A percentile compares a stretch with the other conserved stretches of the same genome.
These are phyloP conservation scores for Trichocomaceae sp. DNA, from an alignment of 2,329 filamentous ascomycete genomes.

Conservation along the genomic window DNA sequence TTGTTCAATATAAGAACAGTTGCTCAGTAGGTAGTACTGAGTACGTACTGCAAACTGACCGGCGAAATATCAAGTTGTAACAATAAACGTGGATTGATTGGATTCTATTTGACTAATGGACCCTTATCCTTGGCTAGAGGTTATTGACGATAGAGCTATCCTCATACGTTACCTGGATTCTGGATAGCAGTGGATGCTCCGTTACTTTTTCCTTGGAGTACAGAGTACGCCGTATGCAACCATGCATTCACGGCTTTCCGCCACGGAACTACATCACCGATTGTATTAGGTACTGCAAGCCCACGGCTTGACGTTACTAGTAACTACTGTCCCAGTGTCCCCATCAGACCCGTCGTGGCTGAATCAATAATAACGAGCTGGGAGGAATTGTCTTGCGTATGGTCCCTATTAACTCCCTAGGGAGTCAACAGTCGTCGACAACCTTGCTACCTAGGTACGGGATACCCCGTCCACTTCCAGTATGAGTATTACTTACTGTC, in stretches of 20 bases:
- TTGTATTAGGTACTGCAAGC: neutral
- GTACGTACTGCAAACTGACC: neutral
- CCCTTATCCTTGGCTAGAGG: slow-evolving; percentile 5
- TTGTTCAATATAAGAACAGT: neutral
- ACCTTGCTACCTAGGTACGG: neutral
- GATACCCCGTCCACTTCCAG: neutral
- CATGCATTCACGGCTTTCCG: neutral
- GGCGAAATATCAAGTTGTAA: slow-evolving; percentile 6
- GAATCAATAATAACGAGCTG: neutral
- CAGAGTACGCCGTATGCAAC: neutral
- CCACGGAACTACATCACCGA: neutral
- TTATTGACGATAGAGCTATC: neutral
- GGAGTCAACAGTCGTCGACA: neutral
- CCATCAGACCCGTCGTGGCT: neutral
- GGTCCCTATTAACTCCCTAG: too few species aligned
- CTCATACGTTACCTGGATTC: neutral
- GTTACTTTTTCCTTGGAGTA: neutral
- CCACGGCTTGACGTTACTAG: neutral
- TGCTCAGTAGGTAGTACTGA: neutral
- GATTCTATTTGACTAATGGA: slow-evolving; percentile 3
- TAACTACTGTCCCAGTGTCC: too few species aligned
- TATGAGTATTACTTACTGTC: neutral
- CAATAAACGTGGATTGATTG: slow-evolving; percentile 1
- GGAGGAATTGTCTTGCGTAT: too few species aligned
- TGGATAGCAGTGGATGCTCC: neutral